Conservation (phyloP, 2,329 filamentous ascomycete species). For the Hortaea sp. region DNA sequence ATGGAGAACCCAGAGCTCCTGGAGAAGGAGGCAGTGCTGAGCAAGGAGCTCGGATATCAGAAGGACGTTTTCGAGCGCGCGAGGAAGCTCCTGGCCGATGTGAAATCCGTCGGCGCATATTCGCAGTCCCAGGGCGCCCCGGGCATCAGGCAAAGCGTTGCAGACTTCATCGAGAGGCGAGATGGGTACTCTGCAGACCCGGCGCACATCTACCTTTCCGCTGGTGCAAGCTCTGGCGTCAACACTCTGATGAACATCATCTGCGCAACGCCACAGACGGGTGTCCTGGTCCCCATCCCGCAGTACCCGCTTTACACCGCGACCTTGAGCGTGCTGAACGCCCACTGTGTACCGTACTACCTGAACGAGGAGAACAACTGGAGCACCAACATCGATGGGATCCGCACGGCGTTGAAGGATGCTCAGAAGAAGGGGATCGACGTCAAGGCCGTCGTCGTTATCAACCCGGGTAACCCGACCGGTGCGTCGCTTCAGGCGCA, state of each 20-base stretch:
- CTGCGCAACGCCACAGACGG: conserved; percentile 64
- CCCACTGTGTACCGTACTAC: conserved; percentile 83
- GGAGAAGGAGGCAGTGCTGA: conserved; percentile 70
- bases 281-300: conserved; percentile 87
- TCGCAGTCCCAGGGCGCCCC: conserved; percentile 86
- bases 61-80: conserved; percentile 79
- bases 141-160: conserved; percentile 78
- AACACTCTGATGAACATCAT: conserved; percentile 88
- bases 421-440: conserved; percentile 71
- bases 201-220: conserved; percentile 78
- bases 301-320: conserved; percentile 98
- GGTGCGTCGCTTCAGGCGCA: conserved; percentile 71
- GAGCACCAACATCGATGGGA: conserved; percentile 76
- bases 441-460: conserved; percentile 87
- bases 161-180: conserved; percentile 78
- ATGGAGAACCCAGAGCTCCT: conserved; percentile 82
- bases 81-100: conserved; percentile 65
- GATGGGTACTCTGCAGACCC: conserved; percentile 81
- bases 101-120: conserved; percentile 91
- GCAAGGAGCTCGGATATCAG: conserved; percentile 72
- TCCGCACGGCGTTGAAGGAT: conserved; percentile 62
- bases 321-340: conserved; percentile 74
- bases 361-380: conserved; percentile 78
- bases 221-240: conserved; percentile 85
- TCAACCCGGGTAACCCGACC: conserved; percentile 97